Percentiles rank a stretch among this genome's conserved stretches.
Conservation (phyloP, 78 protist species). For the Reticulomyxa filosa region DNA sequence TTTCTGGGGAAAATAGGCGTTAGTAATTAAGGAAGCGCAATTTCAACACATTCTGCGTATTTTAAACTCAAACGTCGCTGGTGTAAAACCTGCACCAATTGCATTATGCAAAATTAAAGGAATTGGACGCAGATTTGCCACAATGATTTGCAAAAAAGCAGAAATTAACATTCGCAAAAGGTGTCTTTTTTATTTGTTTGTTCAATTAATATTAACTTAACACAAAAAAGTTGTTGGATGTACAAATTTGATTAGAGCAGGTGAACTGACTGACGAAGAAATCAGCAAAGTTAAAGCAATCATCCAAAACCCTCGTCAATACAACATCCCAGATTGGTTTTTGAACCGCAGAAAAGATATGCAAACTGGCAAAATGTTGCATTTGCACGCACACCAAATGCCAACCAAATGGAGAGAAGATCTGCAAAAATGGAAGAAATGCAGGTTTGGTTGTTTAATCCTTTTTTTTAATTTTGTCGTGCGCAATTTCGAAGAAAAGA, state of each 20-base stretch:
- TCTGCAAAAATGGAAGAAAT: neutral
- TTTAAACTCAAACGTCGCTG: conserved; percentile 90
- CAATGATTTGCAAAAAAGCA: conserved; percentile 82
- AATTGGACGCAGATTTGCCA: conserved; percentile 90
- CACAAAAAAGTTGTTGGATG: no score
- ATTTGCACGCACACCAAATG: conserved; percentile 14
- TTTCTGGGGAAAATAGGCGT: no score
- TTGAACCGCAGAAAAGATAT: conserved; percentile 82
- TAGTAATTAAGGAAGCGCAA: conserved; percentile 26
- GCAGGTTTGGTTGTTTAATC: neutral
- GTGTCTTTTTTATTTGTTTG: conserved; percentile 5
- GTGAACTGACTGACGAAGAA: conserved; percentile 86
- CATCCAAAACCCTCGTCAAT: conserved; percentile 83
- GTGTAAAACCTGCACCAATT: conserved; percentile 53
- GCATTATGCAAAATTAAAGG: conserved; percentile 90
- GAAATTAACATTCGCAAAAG: conserved; percentile 69
- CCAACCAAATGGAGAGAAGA: neutral
- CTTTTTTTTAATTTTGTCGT: neutral
- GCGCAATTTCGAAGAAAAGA: neutral
- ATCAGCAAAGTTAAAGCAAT: conserved; percentile 73
- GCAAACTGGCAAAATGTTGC: conserved; percentile 67
- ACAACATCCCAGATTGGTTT: conserved; percentile 97
- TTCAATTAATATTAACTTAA: neutral
- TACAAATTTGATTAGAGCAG: conserved; percentile 42
- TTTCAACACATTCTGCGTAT: conserved; percentile 93